Evolutionary conservation across 108 stramenopile species (phyloP), one percentile per base, ranked within the genome.

Genomic region (Bacterosira constricta): DNA sequence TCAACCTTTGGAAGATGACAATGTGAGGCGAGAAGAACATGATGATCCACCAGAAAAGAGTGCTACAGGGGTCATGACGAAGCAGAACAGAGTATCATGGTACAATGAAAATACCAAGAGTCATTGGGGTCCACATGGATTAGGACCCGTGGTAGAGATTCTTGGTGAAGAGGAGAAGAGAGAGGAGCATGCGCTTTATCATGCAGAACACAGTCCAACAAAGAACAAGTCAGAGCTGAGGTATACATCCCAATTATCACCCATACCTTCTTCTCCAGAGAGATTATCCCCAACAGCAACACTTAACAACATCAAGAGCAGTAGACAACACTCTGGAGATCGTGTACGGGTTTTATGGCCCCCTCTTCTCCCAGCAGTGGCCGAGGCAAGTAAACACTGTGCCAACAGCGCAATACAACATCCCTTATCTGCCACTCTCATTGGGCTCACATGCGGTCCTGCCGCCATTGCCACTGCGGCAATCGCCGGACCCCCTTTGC

Each of bases 331-430:
- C 15, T 32, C 35, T 15, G 32, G 44, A 11, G 67, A 75, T 64
- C 73, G 90, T 39, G 49, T 91, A 34, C 80, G 90, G 36, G 73
- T 89, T 3, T 58, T 92, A 8, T 95, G 93, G 93, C 93, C 93
- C 6, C 88, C 90, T 8, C 59, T 95, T 3, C 86, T 90, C 1
- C 90, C 90, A 25, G 47, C 76, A 1, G 83, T 92, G 7, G 76
- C 66, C 31, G 41, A 66, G 9, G 84, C 81, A 15, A 63, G 76
- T 17, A 44, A 64, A 18, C 84, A 85, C 85, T 80, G 83, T 27
- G 77, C 81, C 58, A 71, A 74, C 17, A 76, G 69, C 30, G 89
- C 89, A 5, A 59, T 62, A 15, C 44, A 88, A 36, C 65, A 77
- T 11, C 93, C 90, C 0, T 21, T 92, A 1, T 65, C 91, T 7